These are phyloP conservation scores for Amanita muscaria DNA, from an alignment of 768 basidiomycete genomes.

Conservation along the genomic window DNA sequence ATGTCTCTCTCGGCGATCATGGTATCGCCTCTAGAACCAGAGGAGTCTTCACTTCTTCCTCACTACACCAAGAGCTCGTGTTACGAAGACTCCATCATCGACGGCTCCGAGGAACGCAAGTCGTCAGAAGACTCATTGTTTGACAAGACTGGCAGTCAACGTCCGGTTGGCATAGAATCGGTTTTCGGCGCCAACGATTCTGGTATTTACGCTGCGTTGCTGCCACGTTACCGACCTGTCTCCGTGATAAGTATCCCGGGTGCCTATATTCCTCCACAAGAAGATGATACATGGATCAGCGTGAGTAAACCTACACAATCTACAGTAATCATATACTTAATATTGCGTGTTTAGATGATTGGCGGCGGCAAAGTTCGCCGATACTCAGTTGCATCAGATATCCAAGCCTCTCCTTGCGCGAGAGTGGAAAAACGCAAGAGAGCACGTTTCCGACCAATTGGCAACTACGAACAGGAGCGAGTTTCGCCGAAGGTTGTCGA, in stretches of 20 bases:
- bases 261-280: conserved; percentile 40
- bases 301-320: conserved; percentile 29
- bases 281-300: conserved; percentile 70
- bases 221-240: conserved; percentile 52
- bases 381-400: conserved; percentile 53
- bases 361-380: conserved; percentile 71
- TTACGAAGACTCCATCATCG: conserved; percentile 66
- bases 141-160: conserved; percentile 49
- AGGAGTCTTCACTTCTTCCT: conserved; percentile 14
- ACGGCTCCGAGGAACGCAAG: conserved; percentile 32
- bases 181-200: conserved; percentile 49
- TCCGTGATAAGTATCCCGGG: conserved; percentile 50
- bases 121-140: conserved; percentile 45
- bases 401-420: conserved; percentile 64
- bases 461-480: conserved; percentile 19
- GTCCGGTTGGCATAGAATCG: conserved; percentile 47
- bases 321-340: conserved; percentile 1
- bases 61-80: conserved; percentile 26
- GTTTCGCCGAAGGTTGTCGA: conserved; percentile 38
- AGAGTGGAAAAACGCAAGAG: conserved; percentile 58
- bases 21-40: conserved; percentile 45
- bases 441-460: conserved; percentile 31
- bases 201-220: conserved; percentile 29
- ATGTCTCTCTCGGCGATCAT: conserved; percentile 55
- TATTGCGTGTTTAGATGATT: conserved; percentile 48